phyloP scores from a whole-genome alignment of 768 basidiomycete species.

The Pholiota microspora region DNA sequence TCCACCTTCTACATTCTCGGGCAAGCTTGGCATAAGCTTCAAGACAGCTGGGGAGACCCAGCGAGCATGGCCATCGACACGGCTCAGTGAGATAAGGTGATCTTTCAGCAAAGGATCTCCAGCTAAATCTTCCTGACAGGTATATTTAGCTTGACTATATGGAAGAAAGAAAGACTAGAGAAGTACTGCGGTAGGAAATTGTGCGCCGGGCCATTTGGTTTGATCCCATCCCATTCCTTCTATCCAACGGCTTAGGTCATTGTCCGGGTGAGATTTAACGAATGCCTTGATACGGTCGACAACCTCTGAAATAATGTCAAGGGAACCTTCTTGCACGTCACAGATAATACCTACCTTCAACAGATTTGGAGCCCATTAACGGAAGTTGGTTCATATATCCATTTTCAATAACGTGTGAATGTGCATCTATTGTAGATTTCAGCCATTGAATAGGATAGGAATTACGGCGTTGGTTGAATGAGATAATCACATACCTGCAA shows the following conservation, averaged over 20 bases:
- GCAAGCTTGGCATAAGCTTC: constrained; percentile 58
- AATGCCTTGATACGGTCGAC: constrained; percentile 58
- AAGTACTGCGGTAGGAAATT: constrained; percentile 74
- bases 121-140: constrained; percentile 70
- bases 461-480: not conserved
- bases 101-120: constrained; percentile 63
- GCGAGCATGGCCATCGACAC: constrained; percentile 82
- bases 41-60: constrained; percentile 85
- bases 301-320: constrained; percentile 46
- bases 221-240: constrained; percentile 95
- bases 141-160: not conserved
- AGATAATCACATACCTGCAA: constrained; percentile 48
- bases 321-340: not conserved
- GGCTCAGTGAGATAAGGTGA: constrained; percentile 67
- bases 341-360: constrained; percentile 44
- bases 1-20: constrained; percentile 68
- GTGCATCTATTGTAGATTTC: constrained; percentile 52
- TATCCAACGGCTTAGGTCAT: constrained; percentile 65
- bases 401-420: constrained; percentile 75
- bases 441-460: not conserved
- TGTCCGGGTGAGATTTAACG: constrained; percentile 54
- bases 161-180: not conserved
- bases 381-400: constrained; percentile 70
- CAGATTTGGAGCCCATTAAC: constrained; percentile 54
- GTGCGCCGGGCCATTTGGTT: constrained; percentile 62